Evolutionary conservation across 2,329 filamentous ascomycete genomes (phyloP).

Genomic region (Chaetomiaceae sp.): DNA sequence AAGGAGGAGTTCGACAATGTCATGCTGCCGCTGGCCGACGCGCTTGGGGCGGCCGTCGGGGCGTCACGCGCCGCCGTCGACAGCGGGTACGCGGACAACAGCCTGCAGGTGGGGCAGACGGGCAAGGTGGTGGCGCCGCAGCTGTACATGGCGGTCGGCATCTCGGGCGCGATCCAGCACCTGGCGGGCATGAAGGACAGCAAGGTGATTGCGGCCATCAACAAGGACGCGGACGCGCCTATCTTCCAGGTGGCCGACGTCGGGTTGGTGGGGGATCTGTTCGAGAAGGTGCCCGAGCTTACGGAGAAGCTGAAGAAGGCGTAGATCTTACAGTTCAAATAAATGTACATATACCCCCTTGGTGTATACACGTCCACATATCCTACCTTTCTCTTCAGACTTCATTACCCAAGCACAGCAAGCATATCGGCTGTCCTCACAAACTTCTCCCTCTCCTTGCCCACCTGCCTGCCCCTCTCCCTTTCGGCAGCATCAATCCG

Average conservation of each 20-base stretch:
- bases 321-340: constrained; percentile 11
- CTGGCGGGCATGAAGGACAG: constrained; percentile 99
- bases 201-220: constrained; percentile 98
- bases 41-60: constrained; percentile 90
- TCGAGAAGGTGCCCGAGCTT: constrained; percentile 91
- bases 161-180: constrained; percentile 96
- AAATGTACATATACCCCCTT: constrained; percentile 7
- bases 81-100: constrained; percentile 97
- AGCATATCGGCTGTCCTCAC: constrained; percentile 54
- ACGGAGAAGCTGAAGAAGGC: constrained; percentile 81
- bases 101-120: constrained; percentile 94
- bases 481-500: constrained; percentile 76
- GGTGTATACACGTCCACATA: not conserved
- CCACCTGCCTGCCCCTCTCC: constrained; percentile 55
- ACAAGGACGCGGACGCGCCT: constrained; percentile 94
- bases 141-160: constrained; percentile 90
- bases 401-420: constrained; percentile 38
- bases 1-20: constrained; percentile 95
- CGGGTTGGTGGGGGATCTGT: constrained; percentile 89
- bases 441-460: constrained; percentile 74
- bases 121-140: constrained; percentile 98
- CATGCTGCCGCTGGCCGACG: constrained; percentile 87
- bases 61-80: constrained; percentile 93
- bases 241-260: constrained; percentile 99
- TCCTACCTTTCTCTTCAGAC: not conserved